Evolutionary conservation across 2,329 filamentous ascomycete species (phyloP), one percentile per base, ranked within the genome.

Genomic region (Fusarium luffae): DNA sequence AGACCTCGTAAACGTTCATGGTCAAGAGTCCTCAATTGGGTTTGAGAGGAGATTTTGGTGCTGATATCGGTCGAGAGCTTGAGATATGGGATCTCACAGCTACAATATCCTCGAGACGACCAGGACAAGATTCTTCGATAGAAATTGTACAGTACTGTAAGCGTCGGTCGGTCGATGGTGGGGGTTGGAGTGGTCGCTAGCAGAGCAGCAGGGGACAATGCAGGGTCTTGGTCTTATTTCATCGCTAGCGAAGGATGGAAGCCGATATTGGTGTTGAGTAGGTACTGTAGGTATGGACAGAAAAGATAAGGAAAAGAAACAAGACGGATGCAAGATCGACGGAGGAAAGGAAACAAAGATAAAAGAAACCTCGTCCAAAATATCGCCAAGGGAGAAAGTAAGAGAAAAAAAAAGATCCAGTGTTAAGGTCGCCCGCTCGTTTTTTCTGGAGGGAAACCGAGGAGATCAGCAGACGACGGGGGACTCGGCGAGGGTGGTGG

Each of bases 1-100:
- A 62, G 42, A 69, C 63, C 32, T 76, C 71, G 61, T 71, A 72
- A 23, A 74, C 62, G 6, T 75, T 72, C 74, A 76, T 76, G 64
- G 51, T 54, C 59, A 59, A 47, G 32, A 59, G 27, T 30, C 25
- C 30, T 19, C 42, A 51, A 47, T 48, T 58, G 28, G 11, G 32
- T 44, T 37, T 14, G 19, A 57, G 34, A 34, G 34, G 32, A 10
- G 23, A 14, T 23, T 54, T 18, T 13, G 40, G 27, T 25, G 25
- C 18, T 32, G 13, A 27, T 52, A 46, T 43, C 30, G 40, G 30
- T 32, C 16, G 12, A 40, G 34, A 30, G 51, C 23, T 27, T 37
- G 46, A 46, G 37, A 52, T 27, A 7, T 34, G 30, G 30, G 43
- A 44, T 48, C 21, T 54, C 41, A 23, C 23, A 48, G 43, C 32